Conservation (phyloP, 352 stramenopile species). For the Stephanocyclus meneghinianus region DNA sequence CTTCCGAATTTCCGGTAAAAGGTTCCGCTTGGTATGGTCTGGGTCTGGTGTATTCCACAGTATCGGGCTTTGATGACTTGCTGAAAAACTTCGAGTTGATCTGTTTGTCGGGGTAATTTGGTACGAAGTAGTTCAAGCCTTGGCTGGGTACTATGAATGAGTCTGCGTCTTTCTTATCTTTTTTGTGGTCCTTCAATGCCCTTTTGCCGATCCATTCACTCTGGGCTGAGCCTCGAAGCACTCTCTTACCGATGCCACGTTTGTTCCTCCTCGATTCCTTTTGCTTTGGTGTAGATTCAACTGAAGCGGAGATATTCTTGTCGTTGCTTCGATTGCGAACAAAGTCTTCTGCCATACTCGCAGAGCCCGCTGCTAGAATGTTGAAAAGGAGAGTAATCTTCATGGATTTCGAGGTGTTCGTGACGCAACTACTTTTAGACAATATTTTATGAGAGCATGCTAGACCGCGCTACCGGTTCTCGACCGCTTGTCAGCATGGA, state of each 20-base stretch:
- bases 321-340: background rate
- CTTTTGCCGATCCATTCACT: background rate
- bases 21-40: too few species aligned
- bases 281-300: background rate
- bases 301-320: background rate
- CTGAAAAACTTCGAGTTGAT: background rate
- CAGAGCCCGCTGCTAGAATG: background rate
- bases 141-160: background rate
- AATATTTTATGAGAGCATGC: too few species aligned
- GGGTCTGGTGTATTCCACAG: too few species aligned
- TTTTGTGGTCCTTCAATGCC: background rate
- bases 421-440: too few species aligned
- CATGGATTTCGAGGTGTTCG: background rate
- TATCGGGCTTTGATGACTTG: too few species aligned
- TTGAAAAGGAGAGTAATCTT: background rate
- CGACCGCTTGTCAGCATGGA: too few species aligned
- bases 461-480: too few species aligned
- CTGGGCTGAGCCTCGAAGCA: background rate
- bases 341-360: conserved; percentile 14
- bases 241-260: background rate
- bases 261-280: background rate
- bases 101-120: background rate
- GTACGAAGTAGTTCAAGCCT: conserved; percentile 8
- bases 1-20: too few species aligned
- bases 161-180: background rate